phyloP scores from a whole-genome alignment of 1,284 basidiomycete genomes.

The Leccinum solheimii region DNA sequence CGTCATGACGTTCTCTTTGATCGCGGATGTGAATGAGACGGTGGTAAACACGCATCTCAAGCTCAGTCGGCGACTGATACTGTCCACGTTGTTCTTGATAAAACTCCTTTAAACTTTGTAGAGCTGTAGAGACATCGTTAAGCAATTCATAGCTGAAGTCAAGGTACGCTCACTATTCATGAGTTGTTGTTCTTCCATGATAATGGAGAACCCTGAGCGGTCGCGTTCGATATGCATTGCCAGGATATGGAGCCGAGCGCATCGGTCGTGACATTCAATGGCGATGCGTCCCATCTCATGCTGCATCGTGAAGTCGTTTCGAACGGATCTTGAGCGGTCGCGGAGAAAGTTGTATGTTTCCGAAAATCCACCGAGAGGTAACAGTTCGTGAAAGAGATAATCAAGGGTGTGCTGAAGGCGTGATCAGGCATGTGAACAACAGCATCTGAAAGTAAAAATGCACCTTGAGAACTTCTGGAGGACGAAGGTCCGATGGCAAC shows the following conservation, averaged over 20 bases:
- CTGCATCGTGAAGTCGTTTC: constrained; percentile 96
- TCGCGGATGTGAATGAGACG: constrained; percentile 90
- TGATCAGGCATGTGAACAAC: background rate
- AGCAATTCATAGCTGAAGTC: background rate
- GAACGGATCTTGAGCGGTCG: constrained; percentile 87
- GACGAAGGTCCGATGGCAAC: constrained; percentile 89
- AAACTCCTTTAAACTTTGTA: constrained; percentile 90
- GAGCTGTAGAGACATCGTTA: constrained; percentile 50
- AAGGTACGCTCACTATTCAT: constrained; percentile 72
- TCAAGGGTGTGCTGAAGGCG: constrained; percentile 74
- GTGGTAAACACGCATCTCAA: constrained; percentile 96
- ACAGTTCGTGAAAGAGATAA: constrained; percentile 86
- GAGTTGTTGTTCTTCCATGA: constrained; percentile 84
- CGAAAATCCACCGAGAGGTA: constrained; percentile 68
- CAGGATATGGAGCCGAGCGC: constrained; percentile 92
- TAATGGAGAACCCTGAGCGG: constrained; percentile 61
- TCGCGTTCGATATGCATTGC: constrained; percentile 77
- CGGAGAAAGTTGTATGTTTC: constrained; percentile 85
- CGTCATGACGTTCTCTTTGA: constrained; percentile 76
- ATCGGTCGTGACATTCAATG: constrained; percentile 91
- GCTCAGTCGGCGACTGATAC: constrained; percentile 77
- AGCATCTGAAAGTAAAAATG: constrained; percentile 17
- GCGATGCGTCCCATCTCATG: constrained; percentile 76
- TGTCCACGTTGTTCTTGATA: constrained; percentile 81
- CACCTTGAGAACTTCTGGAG: constrained; percentile 81